phyloP scores from a whole-genome alignment of 371 early-diverging fungal genomes.

The Blakeslea trispora region DNA sequence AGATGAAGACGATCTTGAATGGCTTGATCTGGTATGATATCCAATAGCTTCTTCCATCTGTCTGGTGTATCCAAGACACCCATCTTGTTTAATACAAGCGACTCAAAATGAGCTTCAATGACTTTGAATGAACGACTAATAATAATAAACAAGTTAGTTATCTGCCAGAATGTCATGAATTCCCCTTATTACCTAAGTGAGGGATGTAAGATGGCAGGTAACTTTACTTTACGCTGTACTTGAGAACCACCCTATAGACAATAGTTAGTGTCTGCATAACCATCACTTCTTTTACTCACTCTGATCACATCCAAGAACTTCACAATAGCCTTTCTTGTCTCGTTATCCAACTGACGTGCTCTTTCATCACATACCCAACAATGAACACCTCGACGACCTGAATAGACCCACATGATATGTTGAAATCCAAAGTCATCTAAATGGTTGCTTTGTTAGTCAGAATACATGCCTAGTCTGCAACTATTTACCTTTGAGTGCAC shows the following conservation, averaged over 20 bases:
- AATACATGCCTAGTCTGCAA: too few species aligned
- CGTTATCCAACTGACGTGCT: conserved; percentile 77
- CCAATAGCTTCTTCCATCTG: conserved; percentile 73
- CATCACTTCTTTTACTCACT: too few species aligned
- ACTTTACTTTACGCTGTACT: conserved; percentile 67
- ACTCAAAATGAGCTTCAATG: conserved; percentile 66
- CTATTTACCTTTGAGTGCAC: conserved; percentile 61
- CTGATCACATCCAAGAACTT: conserved; percentile 81
- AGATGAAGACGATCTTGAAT: conserved; percentile 49
- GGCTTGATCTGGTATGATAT: conserved; percentile 71
- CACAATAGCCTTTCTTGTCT: conserved; percentile 85
- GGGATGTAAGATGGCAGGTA: conserved; percentile 62
- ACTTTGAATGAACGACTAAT: conserved; percentile 65
- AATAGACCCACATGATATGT: conserved; percentile 95
- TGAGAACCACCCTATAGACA: conserved; percentile 87
- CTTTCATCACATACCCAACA: conserved; percentile 97
- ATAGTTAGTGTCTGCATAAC: too few species aligned
- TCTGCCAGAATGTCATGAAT: too few species aligned
- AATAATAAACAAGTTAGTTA: too few species aligned
- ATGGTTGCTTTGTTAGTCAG: not conserved
- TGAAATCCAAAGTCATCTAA: conserved; percentile 96
- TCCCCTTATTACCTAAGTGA: conserved; percentile 64
- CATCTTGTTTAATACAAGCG: conserved; percentile 68
- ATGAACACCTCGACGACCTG: conserved; percentile 99
- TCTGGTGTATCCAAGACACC: conserved; percentile 66